Evolutionary conservation across 176 grass and related monocot genomes (phyloP), one percentile per base, ranked within the genome.

Genomic region (Eleusine indica): DNA sequence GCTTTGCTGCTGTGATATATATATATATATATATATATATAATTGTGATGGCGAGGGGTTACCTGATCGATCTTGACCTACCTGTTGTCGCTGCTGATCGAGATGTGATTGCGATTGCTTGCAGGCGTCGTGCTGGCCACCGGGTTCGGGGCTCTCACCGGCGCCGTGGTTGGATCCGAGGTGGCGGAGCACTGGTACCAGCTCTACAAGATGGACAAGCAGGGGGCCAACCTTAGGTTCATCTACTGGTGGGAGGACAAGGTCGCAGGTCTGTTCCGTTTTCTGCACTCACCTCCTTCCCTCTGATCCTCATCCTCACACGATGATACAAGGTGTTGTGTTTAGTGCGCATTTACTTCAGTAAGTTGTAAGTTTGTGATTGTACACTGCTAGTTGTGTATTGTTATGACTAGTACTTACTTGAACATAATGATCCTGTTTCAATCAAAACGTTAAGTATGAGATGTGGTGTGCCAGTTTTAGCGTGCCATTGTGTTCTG

Each of bases 181-280:
- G 91, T 96, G 70, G 93, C 93, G n/a, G 96, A 99, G 62, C 96
- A 99, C 86, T 90, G 82, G 89, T 93, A 96, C 56, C 80, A 91
- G 57, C 86, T 99, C 22, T 96, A 99, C 89, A 99, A 94, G 87
- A 89, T 89, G 79, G 93, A 99, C 86, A 99, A 91, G 89, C 88
- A 89, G 78, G 88, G 70, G 56, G 86, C 92, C 44, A 97, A 94
- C 87, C 92, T 97, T 28, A 90, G 95, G 56, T 99, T 99, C 82
- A 91, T 99, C 49, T 99, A 99, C 82, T 99, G 96, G 96, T 99
- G 96, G 96, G 96, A 99, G 86, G 93, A 99, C 81, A 99, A 99
- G 92, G 92, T 91, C 47, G 60, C 92, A 96, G 93, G 93, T 99
- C 3, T 68, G 82, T 82, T 86, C 40, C 61, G 61, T 64, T 15